Percentiles rank a stretch among this genome's conserved stretches.
Evolutionary conservation across 1,284 basidiomycete genomes (phyloP).

Genomic region (Trametes sp.): DNA sequence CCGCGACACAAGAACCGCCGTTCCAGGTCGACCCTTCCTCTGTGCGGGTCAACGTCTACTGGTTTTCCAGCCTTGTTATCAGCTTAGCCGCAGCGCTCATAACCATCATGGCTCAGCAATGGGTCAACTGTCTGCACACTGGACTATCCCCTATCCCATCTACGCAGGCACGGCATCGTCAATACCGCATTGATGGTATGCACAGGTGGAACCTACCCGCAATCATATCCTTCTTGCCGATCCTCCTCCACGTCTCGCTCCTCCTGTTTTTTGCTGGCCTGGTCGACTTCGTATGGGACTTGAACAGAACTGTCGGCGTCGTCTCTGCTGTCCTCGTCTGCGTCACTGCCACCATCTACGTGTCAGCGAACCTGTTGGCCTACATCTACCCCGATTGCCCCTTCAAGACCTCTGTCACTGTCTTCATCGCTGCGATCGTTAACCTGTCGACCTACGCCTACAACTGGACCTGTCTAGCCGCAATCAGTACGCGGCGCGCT

Average conservation of each 20-base stretch:
- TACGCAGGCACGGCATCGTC: constrained; percentile 17
- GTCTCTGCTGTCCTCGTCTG: constrained; percentile 14
- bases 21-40: constrained; percentile 16
- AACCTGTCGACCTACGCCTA: no score
- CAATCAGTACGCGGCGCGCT: no score
- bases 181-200: constrained; percentile 21
- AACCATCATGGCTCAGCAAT: constrained; percentile 25
- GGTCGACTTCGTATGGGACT: constrained; percentile 23
- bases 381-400: constrained; percentile 25
- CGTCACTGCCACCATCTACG: constrained; percentile 15
- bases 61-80: constrained; percentile 28
- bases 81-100: constrained; percentile 23
- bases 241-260: constrained; percentile 26
- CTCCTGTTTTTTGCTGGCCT: constrained; percentile 30
- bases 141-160: constrained; percentile 13
- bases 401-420: constrained; percentile 23
- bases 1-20: neutral
- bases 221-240: constrained; percentile 17
- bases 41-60: constrained; percentile 25
- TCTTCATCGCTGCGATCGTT: constrained; percentile 11
- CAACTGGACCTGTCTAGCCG: no score
- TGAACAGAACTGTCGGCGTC: constrained; percentile 12
- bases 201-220: constrained; percentile 24
- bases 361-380: constrained; percentile 15
- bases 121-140: constrained; percentile 17